These are phyloP conservation scores for Gossypium rotundifolium DNA, from an alignment of 345 rosid species.

Conservation along the genomic window DNA sequence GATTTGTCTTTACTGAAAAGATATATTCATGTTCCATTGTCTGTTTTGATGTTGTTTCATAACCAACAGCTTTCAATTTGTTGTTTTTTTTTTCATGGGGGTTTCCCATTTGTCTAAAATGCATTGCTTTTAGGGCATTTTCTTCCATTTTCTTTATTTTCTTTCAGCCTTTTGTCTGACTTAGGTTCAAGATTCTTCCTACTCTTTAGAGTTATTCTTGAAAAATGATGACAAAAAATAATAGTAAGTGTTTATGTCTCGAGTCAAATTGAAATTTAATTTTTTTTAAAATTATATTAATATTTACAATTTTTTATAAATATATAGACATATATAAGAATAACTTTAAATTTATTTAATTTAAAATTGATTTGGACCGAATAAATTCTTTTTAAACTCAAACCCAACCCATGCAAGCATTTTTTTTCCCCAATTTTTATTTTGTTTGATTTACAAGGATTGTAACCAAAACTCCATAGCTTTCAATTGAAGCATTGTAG, in stretches of 20 bases:
- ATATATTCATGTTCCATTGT: conserved; percentile 11
- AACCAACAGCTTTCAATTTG: conserved; percentile 14
- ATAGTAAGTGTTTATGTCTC: too few relatives aligned
- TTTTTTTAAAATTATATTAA: too few relatives aligned
- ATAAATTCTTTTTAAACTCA: too few relatives aligned
- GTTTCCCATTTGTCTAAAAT: neutral
- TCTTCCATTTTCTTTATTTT: neutral
- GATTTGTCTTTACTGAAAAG: conserved; percentile 2
- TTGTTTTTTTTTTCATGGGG: neutral
- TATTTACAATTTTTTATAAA: too few relatives aligned
- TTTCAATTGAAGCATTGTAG: neutral
- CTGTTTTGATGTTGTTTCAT: conserved; percentile 23
- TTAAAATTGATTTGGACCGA: too few relatives aligned
- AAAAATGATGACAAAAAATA: neutral
- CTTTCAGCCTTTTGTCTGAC: neutral
- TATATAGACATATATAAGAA: too few relatives aligned
- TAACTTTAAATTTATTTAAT: too few relatives aligned
- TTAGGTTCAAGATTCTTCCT: conserved; percentile 2
- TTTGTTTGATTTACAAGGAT: neutral
- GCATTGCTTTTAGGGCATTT: neutral
- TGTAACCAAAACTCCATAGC: neutral
- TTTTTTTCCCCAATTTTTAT: neutral
- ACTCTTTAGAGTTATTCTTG: conserved; percentile 4
- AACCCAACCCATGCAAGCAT: neutral
- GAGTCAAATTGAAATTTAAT: too few relatives aligned